Percentiles rank a stretch among this genome's conserved stretches.
Evolutionary conservation across 2,329 filamentous ascomycete species (phyloP).

Genomic region (Lecanicillium sp.): DNA sequence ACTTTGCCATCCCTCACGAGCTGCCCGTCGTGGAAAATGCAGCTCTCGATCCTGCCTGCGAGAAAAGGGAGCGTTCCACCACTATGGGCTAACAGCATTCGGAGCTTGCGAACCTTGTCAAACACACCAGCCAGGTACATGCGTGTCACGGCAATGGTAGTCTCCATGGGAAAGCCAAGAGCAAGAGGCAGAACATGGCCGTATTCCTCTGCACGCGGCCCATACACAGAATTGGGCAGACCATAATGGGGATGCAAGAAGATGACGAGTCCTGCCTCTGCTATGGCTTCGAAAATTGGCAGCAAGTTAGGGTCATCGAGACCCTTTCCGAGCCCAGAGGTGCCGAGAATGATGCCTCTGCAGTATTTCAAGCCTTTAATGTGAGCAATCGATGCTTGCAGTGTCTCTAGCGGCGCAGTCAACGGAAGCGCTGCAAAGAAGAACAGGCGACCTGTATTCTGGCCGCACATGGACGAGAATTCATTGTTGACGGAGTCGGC

Average conservation of each 20-base stretch:
- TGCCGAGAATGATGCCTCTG: constrained; percentile 83
- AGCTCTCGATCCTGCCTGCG: constrained; percentile 81
- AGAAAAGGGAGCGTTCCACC: constrained; percentile 85
- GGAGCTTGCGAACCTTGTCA: constrained; percentile 61
- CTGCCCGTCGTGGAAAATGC: constrained; percentile 74
- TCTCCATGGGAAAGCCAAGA: constrained; percentile 85
- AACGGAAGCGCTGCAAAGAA: constrained; percentile 80
- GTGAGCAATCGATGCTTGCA: constrained; percentile 58
- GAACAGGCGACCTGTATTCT: constrained; percentile 61
- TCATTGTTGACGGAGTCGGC: constrained; percentile 69
- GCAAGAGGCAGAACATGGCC: constrained; percentile 83
- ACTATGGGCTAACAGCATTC: constrained; percentile 77
- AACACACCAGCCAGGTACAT: constrained; percentile 87
- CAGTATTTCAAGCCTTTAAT: constrained; percentile 57
- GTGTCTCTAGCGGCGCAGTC: constrained; percentile 53
- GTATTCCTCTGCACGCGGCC: constrained; percentile 63
- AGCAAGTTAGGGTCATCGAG: constrained; percentile 71
- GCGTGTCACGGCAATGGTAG: constrained; percentile 78
- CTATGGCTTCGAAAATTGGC: constrained; percentile 63
- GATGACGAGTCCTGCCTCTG: constrained; percentile 55
- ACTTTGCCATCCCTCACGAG: constrained; percentile 57
- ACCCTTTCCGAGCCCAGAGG: constrained; percentile 69
- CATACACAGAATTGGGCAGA: constrained; percentile 72
- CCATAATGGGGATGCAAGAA: constrained; percentile 94
- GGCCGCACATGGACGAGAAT: constrained; percentile 62